A percentile compares a stretch with the other conserved stretches of the same genome.
These are phyloP conservation scores for Begonia masoniana DNA, from an alignment of 306 rosid genomes.

Conservation along the genomic window DNA sequence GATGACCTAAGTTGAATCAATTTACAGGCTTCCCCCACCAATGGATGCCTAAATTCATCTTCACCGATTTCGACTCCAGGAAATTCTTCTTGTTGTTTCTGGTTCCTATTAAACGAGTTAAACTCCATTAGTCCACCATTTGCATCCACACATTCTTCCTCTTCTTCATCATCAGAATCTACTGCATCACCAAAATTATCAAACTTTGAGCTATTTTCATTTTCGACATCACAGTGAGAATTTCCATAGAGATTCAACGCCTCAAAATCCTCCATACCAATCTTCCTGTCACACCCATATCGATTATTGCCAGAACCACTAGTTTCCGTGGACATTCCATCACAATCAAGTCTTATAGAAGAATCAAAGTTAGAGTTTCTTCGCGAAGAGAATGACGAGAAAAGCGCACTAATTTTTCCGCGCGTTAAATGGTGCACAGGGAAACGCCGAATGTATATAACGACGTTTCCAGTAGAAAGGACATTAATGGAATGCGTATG, in stretches of 20 bases:
- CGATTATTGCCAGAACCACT: constrained; percentile 7
- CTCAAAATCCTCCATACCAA: constrained; percentile 21
- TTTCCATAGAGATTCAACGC: constrained; percentile 15
- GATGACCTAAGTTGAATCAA: constrained; percentile 45
- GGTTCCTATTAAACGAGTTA: constrained; percentile 16
- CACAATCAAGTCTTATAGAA: constrained; percentile 14
- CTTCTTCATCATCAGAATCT: constrained; percentile 17
- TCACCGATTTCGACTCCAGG: constrained; percentile 41
- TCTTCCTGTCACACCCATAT: constrained; percentile 15
- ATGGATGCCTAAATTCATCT: constrained; percentile 52
- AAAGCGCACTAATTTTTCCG: constrained; percentile 9
- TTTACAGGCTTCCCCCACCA: constrained; percentile 56
- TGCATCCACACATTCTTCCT: constrained; percentile 15
- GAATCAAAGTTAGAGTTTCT: constrained; percentile 12
- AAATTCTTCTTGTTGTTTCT: constrained; percentile 10
- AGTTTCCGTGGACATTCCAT: constrained; percentile 12
- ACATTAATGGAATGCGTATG: no score
- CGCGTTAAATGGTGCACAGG: constrained; percentile 9
- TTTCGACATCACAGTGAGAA: constrained; percentile 9
- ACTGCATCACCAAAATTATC: constrained; percentile 12
- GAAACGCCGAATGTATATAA: constrained; percentile 12
- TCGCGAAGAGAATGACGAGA: constrained; percentile 19
- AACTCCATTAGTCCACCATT: constrained; percentile 29
- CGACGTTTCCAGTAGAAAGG: not conserved
- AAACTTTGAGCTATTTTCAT: constrained; percentile 6